Evolutionary conservation across 2,329 filamentous ascomycete species (phyloP).

Genomic region (Penicillium sp.): DNA sequence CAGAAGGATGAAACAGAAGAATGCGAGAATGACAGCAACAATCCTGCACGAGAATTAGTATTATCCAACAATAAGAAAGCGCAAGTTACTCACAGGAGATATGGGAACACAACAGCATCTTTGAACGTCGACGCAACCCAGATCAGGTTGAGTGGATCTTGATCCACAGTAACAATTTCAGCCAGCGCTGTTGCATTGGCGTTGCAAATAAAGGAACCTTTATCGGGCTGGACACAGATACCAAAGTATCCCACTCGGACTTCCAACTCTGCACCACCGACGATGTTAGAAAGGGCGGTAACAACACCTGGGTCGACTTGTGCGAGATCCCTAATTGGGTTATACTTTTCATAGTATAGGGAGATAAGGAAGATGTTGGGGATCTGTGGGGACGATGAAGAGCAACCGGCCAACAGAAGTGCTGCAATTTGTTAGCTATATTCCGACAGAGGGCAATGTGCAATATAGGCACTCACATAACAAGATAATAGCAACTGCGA

Average conservation of each 20-base stretch:
- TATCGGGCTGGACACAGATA: slow-evolving; percentile 90
- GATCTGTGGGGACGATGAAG: slow-evolving; percentile 91
- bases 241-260: slow-evolving; percentile 97
- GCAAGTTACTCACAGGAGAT: slow-evolving; percentile 71
- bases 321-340: slow-evolving; percentile 74
- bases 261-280: slow-evolving; percentile 77
- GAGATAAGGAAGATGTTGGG: slow-evolving; percentile 96
- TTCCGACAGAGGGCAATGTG: slow-evolving; percentile 4
- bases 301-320: slow-evolving; percentile 90
- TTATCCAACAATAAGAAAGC: not conserved
- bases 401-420: slow-evolving; percentile 89
- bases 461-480: slow-evolving; percentile 67
- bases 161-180: slow-evolving; percentile 81
- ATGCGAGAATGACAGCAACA: slow-evolving; percentile 95
- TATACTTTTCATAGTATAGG: slow-evolving; percentile 91
- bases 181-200: slow-evolving; percentile 95
- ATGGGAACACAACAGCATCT: slow-evolving; percentile 97
- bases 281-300: slow-evolving; percentile 83
- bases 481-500: slow-evolving; percentile 88
- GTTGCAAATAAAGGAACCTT: slow-evolving; percentile 88
- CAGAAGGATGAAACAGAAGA: slow-evolving; percentile 89
- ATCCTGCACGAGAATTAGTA: slow-evolving; percentile 58
- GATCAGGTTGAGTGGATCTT: slow-evolving; percentile 94
- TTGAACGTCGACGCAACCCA: slow-evolving; percentile 98
- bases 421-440: slow-evolving; percentile 53